Conservation (phyloP, 1,284 basidiomycete genomes). For the Leccinum olivaceoglutinosum region DNA sequence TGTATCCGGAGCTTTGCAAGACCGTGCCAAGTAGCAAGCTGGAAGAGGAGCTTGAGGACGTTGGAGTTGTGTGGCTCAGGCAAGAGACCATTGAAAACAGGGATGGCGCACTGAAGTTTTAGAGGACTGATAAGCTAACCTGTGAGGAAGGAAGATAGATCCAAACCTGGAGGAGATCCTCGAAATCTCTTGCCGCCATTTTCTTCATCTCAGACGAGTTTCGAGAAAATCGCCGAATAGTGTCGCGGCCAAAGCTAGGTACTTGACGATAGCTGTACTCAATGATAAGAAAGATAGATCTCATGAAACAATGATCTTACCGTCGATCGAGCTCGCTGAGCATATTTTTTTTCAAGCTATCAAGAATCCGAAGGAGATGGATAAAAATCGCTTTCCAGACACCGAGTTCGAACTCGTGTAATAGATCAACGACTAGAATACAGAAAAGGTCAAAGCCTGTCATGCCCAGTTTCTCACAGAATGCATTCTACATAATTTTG, state of each 20-base stretch:
- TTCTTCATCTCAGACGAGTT: not conserved
- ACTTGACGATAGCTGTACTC: not conserved
- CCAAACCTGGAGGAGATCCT: not conserved
- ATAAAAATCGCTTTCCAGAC: not conserved
- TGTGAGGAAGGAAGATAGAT: not conserved
- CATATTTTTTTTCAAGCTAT: not conserved
- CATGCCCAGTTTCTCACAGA: not conserved
- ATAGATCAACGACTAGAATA: not conserved
- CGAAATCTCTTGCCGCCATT: not conserved
- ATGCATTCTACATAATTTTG: not conserved
- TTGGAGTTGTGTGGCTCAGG: not conserved
- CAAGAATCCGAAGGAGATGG: not conserved
- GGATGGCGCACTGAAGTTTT: not conserved
- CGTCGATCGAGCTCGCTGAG: not conserved
- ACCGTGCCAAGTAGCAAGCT: not conserved
- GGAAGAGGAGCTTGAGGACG: not conserved
- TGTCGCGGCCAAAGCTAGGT: not conserved
- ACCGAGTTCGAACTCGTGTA: not conserved
- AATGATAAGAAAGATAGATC: not conserved
- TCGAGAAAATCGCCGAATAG: not conserved
- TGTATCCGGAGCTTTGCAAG: not conserved
- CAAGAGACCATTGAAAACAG: not conserved
- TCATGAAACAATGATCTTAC: not conserved
- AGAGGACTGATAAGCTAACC: too few relatives aligned
- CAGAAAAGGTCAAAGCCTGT: not conserved